phyloP scores from a whole-genome alignment of 2,329 filamentous ascomycete species.

The Fusarium sp. region DNA sequence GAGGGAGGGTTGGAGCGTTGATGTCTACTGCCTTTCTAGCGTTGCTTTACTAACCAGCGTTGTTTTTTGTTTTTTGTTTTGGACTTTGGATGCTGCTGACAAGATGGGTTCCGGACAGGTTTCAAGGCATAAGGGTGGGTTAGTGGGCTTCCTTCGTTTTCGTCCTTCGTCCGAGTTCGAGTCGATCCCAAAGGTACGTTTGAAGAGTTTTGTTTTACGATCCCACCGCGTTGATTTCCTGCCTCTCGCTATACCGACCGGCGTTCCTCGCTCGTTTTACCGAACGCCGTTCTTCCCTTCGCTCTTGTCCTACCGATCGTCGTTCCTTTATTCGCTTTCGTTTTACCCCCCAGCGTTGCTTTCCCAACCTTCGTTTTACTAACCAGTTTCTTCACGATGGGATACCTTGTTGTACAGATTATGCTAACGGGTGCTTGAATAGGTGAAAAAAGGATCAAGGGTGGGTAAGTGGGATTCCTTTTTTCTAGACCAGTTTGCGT shows the following conservation, averaged over 20 bases:
- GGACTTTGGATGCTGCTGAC: not conserved
- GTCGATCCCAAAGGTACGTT: not conserved
- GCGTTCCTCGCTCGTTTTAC: too few species aligned
- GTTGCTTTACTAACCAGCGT: constrained; percentile 1
- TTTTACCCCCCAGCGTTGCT: not conserved
- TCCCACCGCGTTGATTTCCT: not conserved
- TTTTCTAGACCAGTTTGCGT: not conserved
- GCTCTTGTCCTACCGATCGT: not conserved
- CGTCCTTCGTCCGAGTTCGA: not conserved
- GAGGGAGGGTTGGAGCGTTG: not conserved
- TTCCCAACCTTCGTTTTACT: not conserved
- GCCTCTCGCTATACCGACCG: too few species aligned
- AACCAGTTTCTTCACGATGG: not conserved
- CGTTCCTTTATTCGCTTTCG: not conserved
- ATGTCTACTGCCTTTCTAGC: not conserved
- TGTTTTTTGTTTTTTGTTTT: not conserved
- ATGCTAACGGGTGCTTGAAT: not conserved
- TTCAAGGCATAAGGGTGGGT: not conserved
- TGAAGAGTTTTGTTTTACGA: not conserved
- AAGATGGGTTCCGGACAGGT: not conserved
- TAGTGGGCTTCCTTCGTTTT: not conserved
- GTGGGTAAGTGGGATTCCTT: not conserved
- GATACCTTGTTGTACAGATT: not conserved
- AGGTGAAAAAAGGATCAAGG: not conserved
- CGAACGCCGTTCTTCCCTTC: not conserved